Percentiles rank a stretch among this genome's conserved stretches.
Conservation (phyloP, 1,139 yeast species). For the Pichia sp. region DNA sequence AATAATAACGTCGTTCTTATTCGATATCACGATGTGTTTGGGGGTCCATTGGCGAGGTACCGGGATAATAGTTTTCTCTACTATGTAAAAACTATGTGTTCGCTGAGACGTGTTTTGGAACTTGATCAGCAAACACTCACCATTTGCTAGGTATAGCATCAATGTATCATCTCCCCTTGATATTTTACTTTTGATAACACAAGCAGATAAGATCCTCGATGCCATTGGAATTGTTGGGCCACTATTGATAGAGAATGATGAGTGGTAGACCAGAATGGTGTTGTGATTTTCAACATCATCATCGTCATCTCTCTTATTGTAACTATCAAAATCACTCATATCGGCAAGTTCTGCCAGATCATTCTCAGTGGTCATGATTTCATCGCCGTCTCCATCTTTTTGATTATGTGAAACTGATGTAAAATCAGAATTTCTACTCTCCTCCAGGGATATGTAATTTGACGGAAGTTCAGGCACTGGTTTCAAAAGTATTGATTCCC, state of each 20-base stretch:
- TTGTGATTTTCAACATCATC: no score
- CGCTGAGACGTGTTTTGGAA: background rate
- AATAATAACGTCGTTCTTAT: background rate
- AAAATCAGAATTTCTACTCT: no score
- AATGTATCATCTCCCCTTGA: conserved; percentile 1
- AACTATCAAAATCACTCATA: conserved; percentile 1
- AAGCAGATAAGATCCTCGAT: conserved; percentile 18
- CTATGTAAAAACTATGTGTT: no score
- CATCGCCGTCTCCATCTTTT: conserved; percentile 1
- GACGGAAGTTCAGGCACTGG: no score
- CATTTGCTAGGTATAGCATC: background rate
- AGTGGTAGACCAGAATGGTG: conserved; percentile 17
- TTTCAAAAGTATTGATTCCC: no score
- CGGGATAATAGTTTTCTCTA: background rate
- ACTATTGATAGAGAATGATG: conserved; percentile 21
- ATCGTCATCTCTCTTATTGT: background rate
- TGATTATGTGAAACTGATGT: no score
- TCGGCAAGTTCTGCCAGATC: background rate
- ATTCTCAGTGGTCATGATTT: background rate
- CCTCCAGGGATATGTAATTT: no score
- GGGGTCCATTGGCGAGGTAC: no score
- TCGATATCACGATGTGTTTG: background rate
- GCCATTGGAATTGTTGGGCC: conserved; percentile 15
- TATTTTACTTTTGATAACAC: conserved; percentile 17
- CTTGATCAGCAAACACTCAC: background rate